Conservation (phyloP, 2,329 filamentous ascomycete species). For the Hymenoscyphus scutula region DNA sequence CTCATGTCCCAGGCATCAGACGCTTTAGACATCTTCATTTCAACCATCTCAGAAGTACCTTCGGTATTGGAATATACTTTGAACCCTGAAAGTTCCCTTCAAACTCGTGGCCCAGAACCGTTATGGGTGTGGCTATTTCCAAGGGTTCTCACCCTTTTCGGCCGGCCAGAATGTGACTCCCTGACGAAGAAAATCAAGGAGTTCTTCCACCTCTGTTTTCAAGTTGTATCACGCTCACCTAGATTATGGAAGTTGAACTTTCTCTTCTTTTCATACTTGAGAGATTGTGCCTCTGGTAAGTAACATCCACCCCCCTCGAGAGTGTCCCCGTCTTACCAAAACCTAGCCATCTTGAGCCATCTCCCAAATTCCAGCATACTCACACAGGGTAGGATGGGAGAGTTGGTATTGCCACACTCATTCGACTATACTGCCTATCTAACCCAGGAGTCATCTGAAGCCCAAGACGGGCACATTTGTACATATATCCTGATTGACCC, state of each 20-base stretch:
- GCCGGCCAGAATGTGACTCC: constrained; percentile 47
- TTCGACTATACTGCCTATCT: constrained; percentile 19
- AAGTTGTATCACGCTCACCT: constrained; percentile 44
- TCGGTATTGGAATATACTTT: constrained; percentile 56
- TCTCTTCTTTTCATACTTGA: constrained; percentile 49
- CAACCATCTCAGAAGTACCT: constrained; percentile 74
- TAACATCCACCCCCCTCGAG: background rate
- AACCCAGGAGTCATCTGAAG: constrained; percentile 8
- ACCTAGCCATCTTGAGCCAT: constrained; percentile 29
- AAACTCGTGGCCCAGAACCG: constrained; percentile 55
- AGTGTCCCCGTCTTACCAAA: background rate
- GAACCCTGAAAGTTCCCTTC: constrained; percentile 42
- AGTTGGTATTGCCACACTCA: constrained; percentile 27
- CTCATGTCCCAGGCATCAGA: constrained; percentile 61
- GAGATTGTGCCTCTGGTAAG: constrained; percentile 38
- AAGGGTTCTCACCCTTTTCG: constrained; percentile 55
- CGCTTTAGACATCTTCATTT: constrained; percentile 73
- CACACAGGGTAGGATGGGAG: constrained; percentile 12
- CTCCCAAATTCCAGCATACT: constrained; percentile 25
- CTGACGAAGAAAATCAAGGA: constrained; percentile 51
- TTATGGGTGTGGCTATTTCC: constrained; percentile 66
- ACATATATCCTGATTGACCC: constrained; percentile 30
- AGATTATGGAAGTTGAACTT: constrained; percentile 49
- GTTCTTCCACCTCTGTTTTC: constrained; percentile 51
- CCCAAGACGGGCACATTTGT: constrained; percentile 16